phyloP scores from a whole-genome alignment of 176 grass and related monocot genomes.

The Alloteropsis semialata region DNA sequence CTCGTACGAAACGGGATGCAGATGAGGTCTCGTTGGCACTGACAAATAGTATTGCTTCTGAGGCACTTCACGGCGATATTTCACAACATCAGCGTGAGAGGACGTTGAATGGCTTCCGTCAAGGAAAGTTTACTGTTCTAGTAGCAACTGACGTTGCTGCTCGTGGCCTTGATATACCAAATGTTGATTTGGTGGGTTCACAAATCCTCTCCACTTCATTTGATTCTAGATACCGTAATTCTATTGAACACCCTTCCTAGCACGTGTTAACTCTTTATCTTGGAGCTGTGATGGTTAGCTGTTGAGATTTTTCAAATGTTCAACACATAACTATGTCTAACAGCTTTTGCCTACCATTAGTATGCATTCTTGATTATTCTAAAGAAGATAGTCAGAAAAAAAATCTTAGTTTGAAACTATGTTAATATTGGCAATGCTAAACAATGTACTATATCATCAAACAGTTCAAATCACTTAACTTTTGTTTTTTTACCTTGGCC shows the following conservation, averaged over 20 bases:
- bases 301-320: neutral
- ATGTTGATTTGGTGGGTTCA: constrained; percentile 89
- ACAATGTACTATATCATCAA: neutral
- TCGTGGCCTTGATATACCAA: constrained; percentile 97
- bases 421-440: neutral
- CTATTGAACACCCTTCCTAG: neutral
- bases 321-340: constrained; percentile 14
- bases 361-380: neutral
- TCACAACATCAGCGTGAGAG: constrained; percentile 98
- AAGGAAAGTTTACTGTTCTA: constrained; percentile 97
- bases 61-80: constrained; percentile 98
- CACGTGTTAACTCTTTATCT: neutral
- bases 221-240: constrained; percentile 34
- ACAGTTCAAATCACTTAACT: neutral
- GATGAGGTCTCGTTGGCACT: constrained; percentile 87
- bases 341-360: neutral
- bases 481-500: neutral
- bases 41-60: constrained; percentile 88
- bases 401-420: neutral
- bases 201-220: constrained; percentile 27
- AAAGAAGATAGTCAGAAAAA: neutral
- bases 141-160: constrained; percentile 98
- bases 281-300: neutral
- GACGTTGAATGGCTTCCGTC: constrained; percentile 90
- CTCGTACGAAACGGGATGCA: constrained; percentile 87